These are phyloP conservation scores for Leccinum colubrinum DNA, from an alignment of 1,284 basidiomycete genomes.

Conservation along the genomic window DNA sequence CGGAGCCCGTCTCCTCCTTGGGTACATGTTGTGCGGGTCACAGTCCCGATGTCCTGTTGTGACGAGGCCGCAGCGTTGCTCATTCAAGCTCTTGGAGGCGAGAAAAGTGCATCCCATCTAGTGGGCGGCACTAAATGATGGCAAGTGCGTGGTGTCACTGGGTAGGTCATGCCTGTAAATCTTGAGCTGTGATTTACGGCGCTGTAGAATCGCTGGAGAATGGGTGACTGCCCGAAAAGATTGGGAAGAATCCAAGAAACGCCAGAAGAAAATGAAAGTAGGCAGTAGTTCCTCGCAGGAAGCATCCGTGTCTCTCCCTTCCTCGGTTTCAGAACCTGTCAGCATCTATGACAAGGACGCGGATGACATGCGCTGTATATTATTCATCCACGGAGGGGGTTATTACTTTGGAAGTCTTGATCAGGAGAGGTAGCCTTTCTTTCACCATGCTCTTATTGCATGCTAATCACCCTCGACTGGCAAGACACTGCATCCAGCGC, in stretches of 20 bases:
- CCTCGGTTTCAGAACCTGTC: conserved; percentile 27
- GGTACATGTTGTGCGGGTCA: conserved; percentile 76
- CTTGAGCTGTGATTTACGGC: conserved; percentile 3
- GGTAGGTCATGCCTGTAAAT: conserved; percentile 39
- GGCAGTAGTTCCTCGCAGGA: conserved; percentile 19
- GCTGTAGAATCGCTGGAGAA: conserved; percentile 74
- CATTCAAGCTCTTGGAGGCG: conserved; percentile 82
- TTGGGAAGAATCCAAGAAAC: conserved; percentile 59
- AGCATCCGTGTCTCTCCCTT: conserved; percentile 8
- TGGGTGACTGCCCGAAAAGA: conserved; percentile 86
- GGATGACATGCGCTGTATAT: conserved; percentile 84
- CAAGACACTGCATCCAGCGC: conserved; percentile 79
- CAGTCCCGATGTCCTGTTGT: conserved; percentile 76
- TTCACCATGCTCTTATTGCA: conserved; percentile 8
- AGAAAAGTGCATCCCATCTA: conserved; percentile 67
- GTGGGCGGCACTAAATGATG: conserved; percentile 96
- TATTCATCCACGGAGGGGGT: conserved; percentile 84
- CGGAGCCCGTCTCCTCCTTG: conserved; percentile 88
- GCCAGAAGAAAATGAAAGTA: conserved; percentile 42
- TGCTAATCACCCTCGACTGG: conserved; percentile 8
- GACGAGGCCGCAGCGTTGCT: conserved; percentile 77
- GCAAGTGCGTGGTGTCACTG: conserved; percentile 83
- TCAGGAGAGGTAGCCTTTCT: conserved; percentile 57
- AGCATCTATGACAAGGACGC: conserved; percentile 62
- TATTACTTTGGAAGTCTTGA: conserved; percentile 83